Conservation (phyloP, 2,329 filamentous ascomycete genomes). For the Xylaria polymorpha region DNA sequence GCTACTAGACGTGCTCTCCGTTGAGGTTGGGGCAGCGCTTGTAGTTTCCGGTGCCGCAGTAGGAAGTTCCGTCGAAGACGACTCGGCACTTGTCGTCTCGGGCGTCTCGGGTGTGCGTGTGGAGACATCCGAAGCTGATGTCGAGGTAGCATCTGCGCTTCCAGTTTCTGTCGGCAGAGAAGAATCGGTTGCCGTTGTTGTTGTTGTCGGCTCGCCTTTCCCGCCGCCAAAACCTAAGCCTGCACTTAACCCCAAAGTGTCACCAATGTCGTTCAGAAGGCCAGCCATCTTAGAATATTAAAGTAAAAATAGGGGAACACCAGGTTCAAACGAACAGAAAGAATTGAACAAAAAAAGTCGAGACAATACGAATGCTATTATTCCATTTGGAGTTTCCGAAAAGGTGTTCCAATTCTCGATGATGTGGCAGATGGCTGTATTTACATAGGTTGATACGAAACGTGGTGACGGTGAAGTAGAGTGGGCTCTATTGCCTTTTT, state of each 20-base stretch:
- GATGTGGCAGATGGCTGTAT: neutral
- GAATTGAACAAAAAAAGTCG: conserved; percentile 22
- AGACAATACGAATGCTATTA: conserved; percentile 21
- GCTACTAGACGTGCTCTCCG: conserved; percentile 25
- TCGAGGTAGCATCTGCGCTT: conserved; percentile 26
- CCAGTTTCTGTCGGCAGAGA: conserved; percentile 26
- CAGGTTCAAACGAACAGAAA: conserved; percentile 48
- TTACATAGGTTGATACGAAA: neutral
- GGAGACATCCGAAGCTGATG: conserved; percentile 20
- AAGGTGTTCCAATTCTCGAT: neutral
- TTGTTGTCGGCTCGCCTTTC: conserved; percentile 21
- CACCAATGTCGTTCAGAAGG: conserved; percentile 44
- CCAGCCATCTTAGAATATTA: conserved; percentile 46
- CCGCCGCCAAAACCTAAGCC: conserved; percentile 28
- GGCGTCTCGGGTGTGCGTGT: conserved; percentile 22
- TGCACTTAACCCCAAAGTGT: conserved; percentile 38
- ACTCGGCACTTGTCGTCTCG: conserved; percentile 13
- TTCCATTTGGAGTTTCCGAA: conserved; percentile 32
- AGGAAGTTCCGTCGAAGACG: conserved; percentile 21
- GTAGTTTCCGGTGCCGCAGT: conserved; percentile 22
- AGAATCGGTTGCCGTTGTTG: conserved; percentile 33
- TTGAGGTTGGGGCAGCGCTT: conserved; percentile 19
- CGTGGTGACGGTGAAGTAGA: neutral
- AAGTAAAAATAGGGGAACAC: conserved; percentile 44
- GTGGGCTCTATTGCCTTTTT: neutral